Conservation (phyloP, 768 basidiomycete species). For the Plicaturopsis crispa region DNA sequence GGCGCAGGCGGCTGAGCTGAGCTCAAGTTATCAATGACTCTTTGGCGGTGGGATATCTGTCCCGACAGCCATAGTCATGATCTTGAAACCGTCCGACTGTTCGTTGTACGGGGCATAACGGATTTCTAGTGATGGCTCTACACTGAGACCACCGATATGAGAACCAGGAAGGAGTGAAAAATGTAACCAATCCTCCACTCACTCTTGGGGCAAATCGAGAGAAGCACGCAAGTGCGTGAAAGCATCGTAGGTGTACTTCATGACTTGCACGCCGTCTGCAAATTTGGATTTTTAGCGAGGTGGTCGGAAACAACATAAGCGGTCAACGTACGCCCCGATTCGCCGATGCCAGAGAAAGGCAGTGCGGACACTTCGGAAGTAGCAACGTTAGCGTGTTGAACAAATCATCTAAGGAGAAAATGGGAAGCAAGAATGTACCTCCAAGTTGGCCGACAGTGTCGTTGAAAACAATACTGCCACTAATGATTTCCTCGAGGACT, state of each 20-base stretch:
- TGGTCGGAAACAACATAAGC: neutral
- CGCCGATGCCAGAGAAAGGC: conserved; percentile 50
- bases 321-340: conserved; percentile 50
- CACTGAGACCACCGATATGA: conserved; percentile 21
- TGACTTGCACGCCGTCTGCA: conserved; percentile 48
- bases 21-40: too few relatives aligned
- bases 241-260: conserved; percentile 46
- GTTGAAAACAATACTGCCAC: conserved; percentile 51
- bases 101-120: conserved; percentile 59
- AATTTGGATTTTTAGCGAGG: too few relatives aligned
- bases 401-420: too few relatives aligned
- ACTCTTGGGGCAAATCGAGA: conserved; percentile 55
- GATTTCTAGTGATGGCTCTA: conserved; percentile 40
- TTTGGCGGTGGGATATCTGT: too few relatives aligned
- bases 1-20: too few relatives aligned
- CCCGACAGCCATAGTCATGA: too few relatives aligned
- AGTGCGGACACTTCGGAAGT: conserved; percentile 26
- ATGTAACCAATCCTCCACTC: conserved; percentile 14
- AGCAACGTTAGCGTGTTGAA: too few relatives aligned
- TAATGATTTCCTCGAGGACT: conserved; percentile 51
- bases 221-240: conserved; percentile 44
- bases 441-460: conserved; percentile 50
- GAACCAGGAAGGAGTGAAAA: neutral
- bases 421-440: conserved; percentile 34
- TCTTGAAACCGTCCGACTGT: conserved; percentile 14